phyloP scores from a whole-genome alignment of 2,329 filamentous ascomycete genomes.

The Aquanectria penicillioides region DNA sequence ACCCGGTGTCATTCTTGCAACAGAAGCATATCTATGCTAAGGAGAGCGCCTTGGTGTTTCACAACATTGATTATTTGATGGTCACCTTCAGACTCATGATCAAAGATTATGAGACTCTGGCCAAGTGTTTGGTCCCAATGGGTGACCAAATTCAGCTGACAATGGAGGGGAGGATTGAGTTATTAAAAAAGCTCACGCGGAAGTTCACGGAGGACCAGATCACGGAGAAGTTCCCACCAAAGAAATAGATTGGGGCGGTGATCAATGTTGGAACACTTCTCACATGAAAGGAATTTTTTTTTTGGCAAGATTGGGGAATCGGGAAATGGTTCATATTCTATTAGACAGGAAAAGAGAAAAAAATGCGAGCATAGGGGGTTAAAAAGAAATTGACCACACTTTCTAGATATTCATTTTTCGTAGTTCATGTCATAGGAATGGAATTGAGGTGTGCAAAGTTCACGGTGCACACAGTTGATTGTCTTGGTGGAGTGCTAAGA shows the following conservation, averaged over 20 bases:
- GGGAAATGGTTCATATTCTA: too few relatives aligned
- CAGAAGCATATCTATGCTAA: constrained; percentile 73
- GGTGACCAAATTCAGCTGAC: constrained; percentile 75
- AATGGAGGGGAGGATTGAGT: constrained; percentile 52
- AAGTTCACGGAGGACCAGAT: constrained; percentile 40
- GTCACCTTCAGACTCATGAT: constrained; percentile 74
- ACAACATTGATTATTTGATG: constrained; percentile 84
- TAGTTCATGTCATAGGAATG: background rate
- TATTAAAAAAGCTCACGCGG: constrained; percentile 36
- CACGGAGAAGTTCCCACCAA: constrained; percentile 29
- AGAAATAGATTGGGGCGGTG: constrained; percentile 7
- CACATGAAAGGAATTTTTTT: too few relatives aligned
- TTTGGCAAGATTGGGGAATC: too few relatives aligned
- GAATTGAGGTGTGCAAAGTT: background rate
- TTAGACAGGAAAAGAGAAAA: background rate
- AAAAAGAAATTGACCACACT: too few relatives aligned
- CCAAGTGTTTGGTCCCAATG: constrained; percentile 77
- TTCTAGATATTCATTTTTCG: too few relatives aligned
- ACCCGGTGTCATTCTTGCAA: constrained; percentile 77
- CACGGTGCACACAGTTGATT: background rate
- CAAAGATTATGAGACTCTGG: constrained; percentile 78
- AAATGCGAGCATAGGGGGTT: too few relatives aligned
- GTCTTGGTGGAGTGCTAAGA: constrained; percentile 13
- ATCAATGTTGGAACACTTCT: background rate
- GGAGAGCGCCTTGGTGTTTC: constrained; percentile 79